A percentile compares a stretch with the other conserved stretches of the same genome.
Evolutionary conservation across 1,284 basidiomycete species (phyloP).

Genomic region (Marasmius fiardii): DNA sequence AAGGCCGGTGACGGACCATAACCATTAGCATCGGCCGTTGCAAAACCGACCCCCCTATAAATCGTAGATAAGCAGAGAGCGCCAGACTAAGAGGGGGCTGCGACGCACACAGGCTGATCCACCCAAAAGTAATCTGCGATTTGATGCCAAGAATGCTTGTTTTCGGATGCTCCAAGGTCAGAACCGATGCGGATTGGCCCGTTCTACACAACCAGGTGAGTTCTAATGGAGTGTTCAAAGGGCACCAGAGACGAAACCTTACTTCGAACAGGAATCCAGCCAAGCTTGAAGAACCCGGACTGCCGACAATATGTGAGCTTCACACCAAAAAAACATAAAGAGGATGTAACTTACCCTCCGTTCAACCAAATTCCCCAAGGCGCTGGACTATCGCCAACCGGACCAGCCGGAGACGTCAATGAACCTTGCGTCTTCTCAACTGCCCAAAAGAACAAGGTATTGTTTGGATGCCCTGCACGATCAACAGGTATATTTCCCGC

Average conservation of each 20-base stretch:
- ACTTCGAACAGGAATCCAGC: conserved; percentile 64
- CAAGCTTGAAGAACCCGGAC: conserved; percentile 70
- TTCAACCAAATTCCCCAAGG: conserved; percentile 79
- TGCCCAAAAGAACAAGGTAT: conserved; percentile 73
- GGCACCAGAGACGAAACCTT: conserved; percentile 13
- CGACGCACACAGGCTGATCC: conserved; percentile 63
- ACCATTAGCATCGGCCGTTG: conserved; percentile 58
- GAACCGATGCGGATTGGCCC: conserved; percentile 58
- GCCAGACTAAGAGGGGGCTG: background rate
- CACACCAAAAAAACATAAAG: background rate
- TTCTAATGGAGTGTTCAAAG: background rate
- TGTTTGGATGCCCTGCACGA: conserved; percentile 60
- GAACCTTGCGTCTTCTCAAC: conserved; percentile 62
- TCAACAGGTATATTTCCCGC: conserved; percentile 69
- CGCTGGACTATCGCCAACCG: conserved; percentile 29
- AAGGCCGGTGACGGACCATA: conserved; percentile 40
- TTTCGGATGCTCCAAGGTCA: conserved; percentile 45
- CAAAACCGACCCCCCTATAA: conserved; percentile 56
- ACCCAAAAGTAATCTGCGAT: conserved; percentile 69
- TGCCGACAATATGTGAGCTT: conserved; percentile 19
- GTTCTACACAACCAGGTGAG: conserved; percentile 38
- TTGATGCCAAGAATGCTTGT: conserved; percentile 55
- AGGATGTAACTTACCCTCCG: conserved; percentile 54
- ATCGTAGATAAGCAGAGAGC: conserved; percentile 11
- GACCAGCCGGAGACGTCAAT: conserved; percentile 33